Conservation (phyloP, 2,329 filamentous ascomycete species). For the Paecilomyces sp. region DNA sequence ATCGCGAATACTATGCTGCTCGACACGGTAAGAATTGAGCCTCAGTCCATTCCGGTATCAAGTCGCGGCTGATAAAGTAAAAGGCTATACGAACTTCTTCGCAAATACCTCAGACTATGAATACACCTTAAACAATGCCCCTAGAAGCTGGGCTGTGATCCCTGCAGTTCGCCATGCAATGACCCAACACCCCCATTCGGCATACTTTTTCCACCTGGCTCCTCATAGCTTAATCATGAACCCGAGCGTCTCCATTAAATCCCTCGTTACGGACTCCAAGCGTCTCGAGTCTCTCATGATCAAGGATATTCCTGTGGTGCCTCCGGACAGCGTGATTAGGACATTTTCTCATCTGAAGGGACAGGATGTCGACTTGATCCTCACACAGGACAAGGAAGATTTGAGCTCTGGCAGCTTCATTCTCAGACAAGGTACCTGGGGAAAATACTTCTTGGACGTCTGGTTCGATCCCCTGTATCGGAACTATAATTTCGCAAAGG, state of each 20-base stretch:
- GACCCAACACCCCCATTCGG: constrained; percentile 66
- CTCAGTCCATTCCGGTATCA: not conserved
- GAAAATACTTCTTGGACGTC: constrained; percentile 82
- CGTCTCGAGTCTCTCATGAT: constrained; percentile 74
- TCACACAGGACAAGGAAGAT: constrained; percentile 79
- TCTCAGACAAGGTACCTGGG: constrained; percentile 79
- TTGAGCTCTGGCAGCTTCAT: constrained; percentile 72
- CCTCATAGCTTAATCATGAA: constrained; percentile 86
- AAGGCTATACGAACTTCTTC: constrained; percentile 84
- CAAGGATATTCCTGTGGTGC: constrained; percentile 77
- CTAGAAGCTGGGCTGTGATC: constrained; percentile 55
- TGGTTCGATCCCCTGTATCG: constrained; percentile 96
- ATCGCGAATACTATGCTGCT: constrained; percentile 75
- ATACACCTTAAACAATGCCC: constrained; percentile 32
- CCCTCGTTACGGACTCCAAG: constrained; percentile 60
- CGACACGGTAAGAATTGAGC: constrained; percentile 63
- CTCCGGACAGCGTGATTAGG: constrained; percentile 93
- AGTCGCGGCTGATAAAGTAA: not conserved
- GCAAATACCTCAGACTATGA: constrained; percentile 68
- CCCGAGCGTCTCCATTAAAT: constrained; percentile 60
- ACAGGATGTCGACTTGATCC: constrained; percentile 69
- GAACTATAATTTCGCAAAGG: constrained; percentile 93
- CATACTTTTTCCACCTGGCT: constrained; percentile 82
- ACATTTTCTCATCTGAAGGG: constrained; percentile 78
- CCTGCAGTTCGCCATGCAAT: constrained; percentile 86